A percentile compares a stretch with the other conserved stretches of the same genome.
Evolutionary conservation across 2,329 filamentous ascomycete species (phyloP).

Genomic region (Monosporascus sp.): DNA sequence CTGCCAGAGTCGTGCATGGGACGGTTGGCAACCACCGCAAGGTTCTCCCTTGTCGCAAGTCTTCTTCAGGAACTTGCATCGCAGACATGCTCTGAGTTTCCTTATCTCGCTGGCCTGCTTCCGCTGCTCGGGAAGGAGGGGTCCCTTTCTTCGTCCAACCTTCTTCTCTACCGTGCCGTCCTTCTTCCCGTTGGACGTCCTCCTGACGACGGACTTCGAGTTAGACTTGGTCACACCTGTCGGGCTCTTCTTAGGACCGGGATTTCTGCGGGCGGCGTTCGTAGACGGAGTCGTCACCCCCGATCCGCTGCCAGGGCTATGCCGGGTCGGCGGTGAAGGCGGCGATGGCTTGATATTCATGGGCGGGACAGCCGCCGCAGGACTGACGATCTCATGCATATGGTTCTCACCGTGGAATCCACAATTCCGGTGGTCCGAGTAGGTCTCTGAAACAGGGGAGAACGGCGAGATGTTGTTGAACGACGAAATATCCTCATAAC

Average conservation of each 20-base stretch:
- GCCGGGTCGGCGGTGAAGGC: constrained; percentile 44
- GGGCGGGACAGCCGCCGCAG: constrained; percentile 61
- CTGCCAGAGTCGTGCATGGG: constrained; percentile 92
- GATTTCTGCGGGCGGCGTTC: constrained; percentile 61
- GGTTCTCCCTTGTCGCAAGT: constrained; percentile 97
- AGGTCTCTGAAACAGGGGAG: constrained; percentile 76
- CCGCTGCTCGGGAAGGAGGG: constrained; percentile 85
- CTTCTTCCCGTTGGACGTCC: constrained; percentile 71
- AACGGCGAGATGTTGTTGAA: constrained; percentile 62
- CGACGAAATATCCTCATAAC: constrained; percentile 75
- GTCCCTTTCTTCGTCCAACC: constrained; percentile 83
- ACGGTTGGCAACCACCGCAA: constrained; percentile 90
- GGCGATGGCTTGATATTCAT: constrained; percentile 62
- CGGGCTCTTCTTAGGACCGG: constrained; percentile 68
- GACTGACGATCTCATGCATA: constrained; percentile 57
- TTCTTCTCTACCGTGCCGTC: constrained; percentile 80
- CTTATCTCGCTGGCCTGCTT: constrained; percentile 96
- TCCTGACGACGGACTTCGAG: constrained; percentile 76
- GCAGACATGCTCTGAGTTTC: constrained; percentile 86
- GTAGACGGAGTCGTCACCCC: constrained; percentile 57
- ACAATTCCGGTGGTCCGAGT: constrained; percentile 63
- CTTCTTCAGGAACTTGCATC: constrained; percentile 99
- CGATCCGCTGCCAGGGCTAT: constrained; percentile 55
- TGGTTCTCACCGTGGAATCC: constrained; percentile 48
- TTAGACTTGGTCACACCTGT: constrained; percentile 60